Evolutionary conservation across 257 asterid genomes (phyloP).

Genomic region (Nicotiana tomentosiformis): DNA sequence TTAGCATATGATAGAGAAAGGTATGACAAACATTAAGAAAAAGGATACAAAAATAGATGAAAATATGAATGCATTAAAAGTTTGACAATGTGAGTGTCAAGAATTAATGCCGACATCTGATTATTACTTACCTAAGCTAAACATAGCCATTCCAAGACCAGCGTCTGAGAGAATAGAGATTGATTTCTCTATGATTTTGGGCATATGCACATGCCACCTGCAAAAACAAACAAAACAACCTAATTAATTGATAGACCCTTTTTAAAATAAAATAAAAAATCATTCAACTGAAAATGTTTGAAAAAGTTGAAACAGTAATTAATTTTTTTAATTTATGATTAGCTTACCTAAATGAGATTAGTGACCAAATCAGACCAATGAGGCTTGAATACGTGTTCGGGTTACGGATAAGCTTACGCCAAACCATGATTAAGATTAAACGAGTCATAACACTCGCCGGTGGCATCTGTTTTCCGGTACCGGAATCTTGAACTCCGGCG

Average conservation of each 20-base stretch:
- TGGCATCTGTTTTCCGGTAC: slow-evolving; percentile 71
- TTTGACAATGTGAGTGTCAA: background rate
- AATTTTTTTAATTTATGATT: background rate
- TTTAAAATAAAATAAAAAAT: too few relatives aligned
- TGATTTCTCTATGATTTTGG: slow-evolving; percentile 51
- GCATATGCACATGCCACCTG: slow-evolving; percentile 96
- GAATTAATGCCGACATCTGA: background rate
- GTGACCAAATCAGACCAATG: slow-evolving; percentile 85
- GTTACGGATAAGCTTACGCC: slow-evolving; percentile 97
- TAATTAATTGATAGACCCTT: background rate
- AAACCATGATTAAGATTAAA: slow-evolving; percentile 90
- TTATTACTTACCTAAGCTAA: slow-evolving; percentile 65
- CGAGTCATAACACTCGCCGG: slow-evolving; percentile 99
- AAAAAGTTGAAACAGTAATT: background rate
- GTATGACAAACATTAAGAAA: background rate
- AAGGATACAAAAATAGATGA: background rate
- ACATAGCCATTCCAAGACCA: slow-evolving; percentile 99
- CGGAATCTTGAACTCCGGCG: slow-evolving; percentile 34
- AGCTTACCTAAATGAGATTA: slow-evolving; percentile 58
- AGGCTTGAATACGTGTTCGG: slow-evolving; percentile 98
- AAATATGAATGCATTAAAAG: background rate
- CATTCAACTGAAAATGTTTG: background rate
- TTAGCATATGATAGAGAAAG: background rate
- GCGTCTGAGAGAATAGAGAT: slow-evolving; percentile 85
- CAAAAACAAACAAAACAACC: background rate